phyloP scores from a whole-genome alignment of 176 grass and related monocot genomes.

The Elymus sibiricus region DNA sequence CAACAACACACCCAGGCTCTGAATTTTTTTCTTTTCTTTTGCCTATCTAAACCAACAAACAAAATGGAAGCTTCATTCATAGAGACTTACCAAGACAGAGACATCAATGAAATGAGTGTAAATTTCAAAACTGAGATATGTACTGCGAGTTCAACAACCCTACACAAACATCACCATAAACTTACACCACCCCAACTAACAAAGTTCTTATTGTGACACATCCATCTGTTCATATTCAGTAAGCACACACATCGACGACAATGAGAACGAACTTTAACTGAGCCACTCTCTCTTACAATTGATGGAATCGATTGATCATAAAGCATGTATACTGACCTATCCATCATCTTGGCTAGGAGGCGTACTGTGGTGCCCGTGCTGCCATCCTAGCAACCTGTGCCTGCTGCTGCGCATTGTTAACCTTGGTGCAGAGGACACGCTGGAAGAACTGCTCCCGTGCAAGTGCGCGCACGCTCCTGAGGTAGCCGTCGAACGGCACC shows the following conservation, averaged over 20 bases:
- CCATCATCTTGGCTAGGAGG: slow-evolving; percentile 32
- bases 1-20: neutral
- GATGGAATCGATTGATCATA: neutral
- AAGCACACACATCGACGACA: neutral
- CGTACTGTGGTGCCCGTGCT: slow-evolving; percentile 39
- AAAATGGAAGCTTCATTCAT: neutral
- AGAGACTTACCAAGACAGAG: neutral
- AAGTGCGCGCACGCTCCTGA: slow-evolving; percentile 59
- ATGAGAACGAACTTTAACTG: neutral
- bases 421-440: slow-evolving; percentile 54
- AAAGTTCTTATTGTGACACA: slow-evolving; percentile 14
- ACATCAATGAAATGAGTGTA: neutral
- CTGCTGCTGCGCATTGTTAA: slow-evolving; percentile 54
- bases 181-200: neutral
- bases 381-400: slow-evolving; percentile 68
- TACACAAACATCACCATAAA: neutral
- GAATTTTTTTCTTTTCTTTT: neutral
- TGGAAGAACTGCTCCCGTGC: slow-evolving; percentile 81
- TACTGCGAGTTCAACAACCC: slow-evolving; percentile 1
- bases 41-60: neutral
- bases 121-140: neutral
- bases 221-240: neutral
- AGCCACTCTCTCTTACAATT: neutral
- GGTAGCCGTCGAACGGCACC: slow-evolving; percentile 61
- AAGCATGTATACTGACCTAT: slow-evolving; percentile 29